Percentiles rank a stretch among this genome's conserved stretches.
phyloP scores from a whole-genome alignment of 805 yeast species.

The Wickerhamiella azymoides region DNA sequence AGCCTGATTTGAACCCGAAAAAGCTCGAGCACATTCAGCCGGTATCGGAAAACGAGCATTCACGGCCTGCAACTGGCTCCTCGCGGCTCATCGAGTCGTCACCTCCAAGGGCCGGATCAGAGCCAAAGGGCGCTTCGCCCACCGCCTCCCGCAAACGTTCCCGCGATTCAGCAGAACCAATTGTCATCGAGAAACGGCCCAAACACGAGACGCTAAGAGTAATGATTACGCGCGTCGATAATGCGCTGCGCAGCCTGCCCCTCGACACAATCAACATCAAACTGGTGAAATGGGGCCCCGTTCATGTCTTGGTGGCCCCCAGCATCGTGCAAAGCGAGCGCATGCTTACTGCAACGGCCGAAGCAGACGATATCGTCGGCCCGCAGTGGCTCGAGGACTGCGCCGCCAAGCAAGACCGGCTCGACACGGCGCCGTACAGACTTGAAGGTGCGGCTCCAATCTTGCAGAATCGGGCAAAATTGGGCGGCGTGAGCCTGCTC shows the following conservation, averaged over 20 bases:
- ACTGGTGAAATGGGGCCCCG: slow-evolving; percentile 28
- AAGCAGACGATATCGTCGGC: slow-evolving; percentile 24
- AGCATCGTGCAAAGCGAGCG: slow-evolving; percentile 75
- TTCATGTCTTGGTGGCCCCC: slow-evolving; percentile 50
- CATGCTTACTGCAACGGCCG: slow-evolving; percentile 56
- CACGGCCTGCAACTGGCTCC: too few relatives aligned
- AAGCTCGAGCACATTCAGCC: background rate
- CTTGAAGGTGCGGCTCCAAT: slow-evolving; percentile 12
- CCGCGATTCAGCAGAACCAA: background rate
- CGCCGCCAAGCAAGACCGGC: slow-evolving; percentile 11
- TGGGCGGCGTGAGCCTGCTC: slow-evolving; percentile 21
- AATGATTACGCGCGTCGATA: slow-evolving; percentile 21
- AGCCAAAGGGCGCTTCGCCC: too few relatives aligned
- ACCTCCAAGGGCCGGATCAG: too few relatives aligned
- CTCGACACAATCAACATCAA: slow-evolving; percentile 41
- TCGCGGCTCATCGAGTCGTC: background rate
- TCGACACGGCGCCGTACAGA: slow-evolving; percentile 17
- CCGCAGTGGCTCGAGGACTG: slow-evolving; percentile 20
- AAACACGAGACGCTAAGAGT: slow-evolving; percentile 11
- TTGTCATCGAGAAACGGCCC: background rate
- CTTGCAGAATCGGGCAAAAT: slow-evolving; percentile 8
- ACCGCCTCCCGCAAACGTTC: background rate
- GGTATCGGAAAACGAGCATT: background rate
- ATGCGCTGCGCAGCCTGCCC: slow-evolving; percentile 13
- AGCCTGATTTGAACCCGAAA: background rate